Conservation (phyloP, 176 grass and related monocot species). For the Ensete glaucum region DNA sequence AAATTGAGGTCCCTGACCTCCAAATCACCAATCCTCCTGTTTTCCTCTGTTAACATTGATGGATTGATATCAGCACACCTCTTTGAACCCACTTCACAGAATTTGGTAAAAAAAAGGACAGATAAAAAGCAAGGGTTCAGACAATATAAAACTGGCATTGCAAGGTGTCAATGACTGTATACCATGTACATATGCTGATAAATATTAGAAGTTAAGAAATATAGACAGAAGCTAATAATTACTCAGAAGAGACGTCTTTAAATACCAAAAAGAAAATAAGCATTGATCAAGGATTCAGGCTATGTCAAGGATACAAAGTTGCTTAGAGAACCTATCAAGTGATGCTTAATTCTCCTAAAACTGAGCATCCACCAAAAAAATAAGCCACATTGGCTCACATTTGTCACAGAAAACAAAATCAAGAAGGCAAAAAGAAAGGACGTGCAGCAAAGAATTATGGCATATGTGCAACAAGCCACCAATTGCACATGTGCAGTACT, state of each 20-base stretch:
- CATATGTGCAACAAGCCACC: neutral
- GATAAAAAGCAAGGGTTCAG: neutral
- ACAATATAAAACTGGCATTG: neutral
- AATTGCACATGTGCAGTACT: neutral
- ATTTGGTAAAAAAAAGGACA: conserved; percentile 9
- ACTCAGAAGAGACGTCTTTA: neutral
- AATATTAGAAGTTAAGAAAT: neutral
- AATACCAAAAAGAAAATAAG: neutral
- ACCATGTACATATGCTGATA: neutral
- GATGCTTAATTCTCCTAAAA: neutral
- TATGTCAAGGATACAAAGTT: no score
- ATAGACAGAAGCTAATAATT: neutral
- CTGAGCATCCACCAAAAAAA: neutral
- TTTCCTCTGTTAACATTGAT: conserved; percentile 59
- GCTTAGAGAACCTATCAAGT: neutral
- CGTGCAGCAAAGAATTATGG: neutral
- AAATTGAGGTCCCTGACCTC: conserved; percentile 87
- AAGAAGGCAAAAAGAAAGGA: neutral
- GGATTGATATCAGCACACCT: conserved; percentile 26
- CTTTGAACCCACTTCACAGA: conserved; percentile 1
- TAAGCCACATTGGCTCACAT: neutral
- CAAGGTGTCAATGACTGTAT: neutral
- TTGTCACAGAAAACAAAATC: neutral
- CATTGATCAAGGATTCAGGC: no score
- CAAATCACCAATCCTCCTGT: conserved; percentile 93